Base-by-base conservation (phyloP, 768 basidiomycete species). In the Phylloporus sp. region DNA sequence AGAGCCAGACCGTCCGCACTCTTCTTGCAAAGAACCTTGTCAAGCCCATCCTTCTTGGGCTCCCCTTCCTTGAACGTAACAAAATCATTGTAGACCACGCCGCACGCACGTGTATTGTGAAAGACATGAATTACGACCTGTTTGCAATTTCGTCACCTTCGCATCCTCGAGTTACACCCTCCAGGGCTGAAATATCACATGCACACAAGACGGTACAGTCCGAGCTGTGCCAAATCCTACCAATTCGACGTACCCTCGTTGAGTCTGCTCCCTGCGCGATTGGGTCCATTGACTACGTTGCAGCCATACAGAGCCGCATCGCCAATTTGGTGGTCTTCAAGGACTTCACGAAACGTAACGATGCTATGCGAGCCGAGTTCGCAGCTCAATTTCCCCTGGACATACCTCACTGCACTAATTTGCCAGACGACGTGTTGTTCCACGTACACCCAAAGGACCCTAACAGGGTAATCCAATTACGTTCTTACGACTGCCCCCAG, bases 51-150 rank as follows among this genome's bases (percentile, higher is more conserved):
- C 48, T 76, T 0, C 58, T 76, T 0, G 71, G 72, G 0, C 43
- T 66, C 0, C 73, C 72, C 0, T 75, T 70, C 26, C 58, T 75
- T 1, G 22, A 36, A 10, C 50, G 54, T 2, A 77, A 77, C 52
- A 31, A 62, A 1, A 70, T 77, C 55, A 52, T 71, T 0, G 53
- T 66, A 26, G 69, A 76, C 44, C 63, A 69, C 22, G 45, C 42
- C 0, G 0, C 32, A 0, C 43, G 39, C 3, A 52, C 52, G n/a
- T 31, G 12, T 4, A 39, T 15, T 63, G 47, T 15, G 48, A 66
- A n/a, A n/a, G n/a, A n/a, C n/a, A n/a, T n/a, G n/a, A n/a, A n/a
- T n/a, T n/a, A n/a, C n/a, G n/a, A n/a, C n/a, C 13, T 64, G 0
- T 12, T 63, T 13, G 24, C 22, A 3, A 11, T 16, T 9, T 15